Base-by-base conservation (phyloP, 495 filamentous ascomycete species). In the Beverwykella pulmonaria region DNA sequence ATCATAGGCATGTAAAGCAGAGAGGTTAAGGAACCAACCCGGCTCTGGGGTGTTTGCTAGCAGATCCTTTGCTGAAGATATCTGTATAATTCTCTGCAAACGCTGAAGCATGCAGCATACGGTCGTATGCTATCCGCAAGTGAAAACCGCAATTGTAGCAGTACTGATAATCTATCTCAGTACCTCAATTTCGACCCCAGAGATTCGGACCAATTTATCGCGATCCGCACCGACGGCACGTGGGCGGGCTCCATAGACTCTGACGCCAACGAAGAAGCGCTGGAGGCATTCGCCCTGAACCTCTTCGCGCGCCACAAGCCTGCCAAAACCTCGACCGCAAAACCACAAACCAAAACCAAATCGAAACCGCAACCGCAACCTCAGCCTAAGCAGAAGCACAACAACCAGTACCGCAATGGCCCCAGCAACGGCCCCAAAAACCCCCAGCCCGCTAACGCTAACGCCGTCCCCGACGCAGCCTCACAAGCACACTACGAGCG, bases 241-340 rank as follows among this genome's bases (percentile, higher is more conserved):
- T 71, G 69, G 69, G 59, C 64, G 7, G 69, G 65, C n/a, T 63
- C 69, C 1, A 68, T 68, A 25, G 69, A 68, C n/a, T 44, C 39
- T 2, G 69, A 68, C 30, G 54, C 5, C 20, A 65, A 59, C 48
- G 55, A 49, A 26, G 65, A 68, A 10, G 65, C 69, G 10, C 57
- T 71, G 0, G 54, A 68, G 49, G 25, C 65, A 0, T 71, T 71
- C 55, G 69, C 65, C 0, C 29, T 25, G 4, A 63, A 66, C 23
- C 67, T 48, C 63, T 67, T 71, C 55, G 19, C n/a, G 19, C 54
- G 23, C 2, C 17, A 19, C 2, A 57, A 65, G 19, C 54, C 60
- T 10, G 17, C 27, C 15, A 59, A 27, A 26, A 15, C 15, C 6
- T 58, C 49, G 20, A 59, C 50, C n/a, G 1, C 53, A 47, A 60